Base-by-base conservation (phyloP, 371 early-diverging fungal species). In the Sporodiniella umbellata region DNA sequence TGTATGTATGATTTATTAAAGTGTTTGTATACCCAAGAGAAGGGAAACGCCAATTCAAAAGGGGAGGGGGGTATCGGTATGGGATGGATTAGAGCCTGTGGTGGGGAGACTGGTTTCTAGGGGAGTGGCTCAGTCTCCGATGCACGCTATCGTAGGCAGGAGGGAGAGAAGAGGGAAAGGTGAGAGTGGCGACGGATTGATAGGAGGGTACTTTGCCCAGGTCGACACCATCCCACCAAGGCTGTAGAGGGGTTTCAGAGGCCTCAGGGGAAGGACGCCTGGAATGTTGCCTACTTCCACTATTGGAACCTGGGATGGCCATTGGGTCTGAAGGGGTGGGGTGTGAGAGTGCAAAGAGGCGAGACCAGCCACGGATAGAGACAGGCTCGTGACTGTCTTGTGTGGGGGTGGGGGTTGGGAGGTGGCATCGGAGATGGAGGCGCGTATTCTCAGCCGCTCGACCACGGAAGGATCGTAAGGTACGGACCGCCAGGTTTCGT, bases 151-250 rank as follows among this genome's bases (percentile, higher is more conserved):
- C 75, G 42, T 74, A 74, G 10, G 58, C 33, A 11, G 55, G 62
- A 2, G 75, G 70, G n/a, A 70, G 43, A 8, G 75, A 74, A 10
- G 60, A 62, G 7, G 70, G 63, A 7, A 70, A 44, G 2, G 49
- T 22, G n/a, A 51, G 50, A 11, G 57, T 66, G 12, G 58, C 55
- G n/a, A 64, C 67, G 6, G 66, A 68, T 5, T 52, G 42, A 31
- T 72, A 72, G 21, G 69, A 69, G 8, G 73, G 73, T 7, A 72
- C 73, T 31, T 69, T 53, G 2, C 64, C 55, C n/a, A 72, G 39
- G 43, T 72, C 67, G 56, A 68, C 54, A 7, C 66, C 72, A 21
- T 72, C 58, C 68, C 68, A 72, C 66, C 68, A 68, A 17, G 17
- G 47, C n/a, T n/a, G n/a, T n/a, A n/a, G n/a, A n/a, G n/a, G n/a